Evolutionary conservation across 2,329 filamentous ascomycete species (phyloP), one percentile per base, ranked within the genome.

Genomic region (Cladosporium sp.): DNA sequence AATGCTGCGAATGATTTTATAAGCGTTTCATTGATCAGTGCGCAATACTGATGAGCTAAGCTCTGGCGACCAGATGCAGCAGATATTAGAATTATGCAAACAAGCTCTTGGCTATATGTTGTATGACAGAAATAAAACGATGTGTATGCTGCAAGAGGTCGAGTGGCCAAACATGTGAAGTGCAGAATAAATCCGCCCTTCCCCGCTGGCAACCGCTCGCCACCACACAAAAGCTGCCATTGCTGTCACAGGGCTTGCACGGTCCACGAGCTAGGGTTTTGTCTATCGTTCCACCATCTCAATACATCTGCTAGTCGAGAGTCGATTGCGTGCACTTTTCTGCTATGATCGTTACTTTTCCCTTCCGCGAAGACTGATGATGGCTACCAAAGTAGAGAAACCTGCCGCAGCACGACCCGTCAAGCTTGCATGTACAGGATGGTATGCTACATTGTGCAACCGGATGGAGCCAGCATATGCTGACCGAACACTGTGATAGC

Each of bases 401-500:
- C 30, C 42, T 17, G 34, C 54, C 12, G 6, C 36, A 3, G 20
- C 54, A 49, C 42, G 42, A 5, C 54, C 54, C 0, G 54, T 56
- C 2, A 56, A 56, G 36, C 54, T 56, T 2, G 54, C 54, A n/a
- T 56, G 54, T 22, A 56, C 54, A 20, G 40, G 6, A n/a, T 56
- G 54, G 54, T 56, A 49, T 14, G 54, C 52, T 40, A n/a, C 6
- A 17, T 6, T 11, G 11, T 34, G 8, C 30, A 34, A 11, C 4
- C 11, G 3, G 11, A 5, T 2, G 7, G 8, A 34, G 30, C 30
- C 51, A 30, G 30, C 22, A 40, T 20, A n/a, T 39, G 20, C 42
- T 47, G 28, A 47, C 22, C 17, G 15, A 14, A 5, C 3, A 25
- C 25, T 25, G 25, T 6, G 9, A 15, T 20, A 56, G 54, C 37